Evolutionary conservation across 148 eudicot species (phyloP), one percentile per base, ranked within the genome.

Genomic region (Rhododendron vialii): DNA sequence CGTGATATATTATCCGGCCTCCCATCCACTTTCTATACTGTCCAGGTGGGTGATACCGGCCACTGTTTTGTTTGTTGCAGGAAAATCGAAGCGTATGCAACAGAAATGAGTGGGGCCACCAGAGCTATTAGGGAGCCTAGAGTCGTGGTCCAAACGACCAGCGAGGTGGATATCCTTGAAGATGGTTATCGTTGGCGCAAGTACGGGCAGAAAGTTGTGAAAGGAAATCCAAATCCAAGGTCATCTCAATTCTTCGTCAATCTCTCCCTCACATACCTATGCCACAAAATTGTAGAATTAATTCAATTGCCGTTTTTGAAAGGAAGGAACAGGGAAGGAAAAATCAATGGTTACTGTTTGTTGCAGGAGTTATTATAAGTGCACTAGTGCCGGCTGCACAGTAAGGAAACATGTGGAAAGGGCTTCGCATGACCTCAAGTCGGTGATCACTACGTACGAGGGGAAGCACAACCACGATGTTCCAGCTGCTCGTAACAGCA

Each of bases 201-300:
- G 85, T 93, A 93, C 51, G 95, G 95, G 43, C 95, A 93, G 87
- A 93, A 93, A 86, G 95, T 93, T 22, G 95, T 93, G 59, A 93
- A 93, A 86, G 95, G 95, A 86, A 93, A 93, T 82, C 95, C 95
- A 73, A 93, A 93, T 88, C 95, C 95, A 59, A 93, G 95, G 95
- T 93, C n/a, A 43, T 45, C 67, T 63, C 61, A 61, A 63, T 38
- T 61, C 45, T 30, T 38, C 45, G 8, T 63, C 45, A 17, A 78
- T 79, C 26, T 69, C 28, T 76, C 10, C 36, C 69, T 14, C n/a
- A 24, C 59, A 10, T n/a, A 43, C 47, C 12, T 30, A 47, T 28
- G 28, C 63, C 3, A 6, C 2, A 17, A 26, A 12, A 30, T 30
- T 1, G 33, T 47, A 28, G 1, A 41, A 17, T 30, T 5, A 69